Base-by-base conservation (phyloP, 192 early-diverging fungal species). In the Irineochytrium annulatum region DNA sequence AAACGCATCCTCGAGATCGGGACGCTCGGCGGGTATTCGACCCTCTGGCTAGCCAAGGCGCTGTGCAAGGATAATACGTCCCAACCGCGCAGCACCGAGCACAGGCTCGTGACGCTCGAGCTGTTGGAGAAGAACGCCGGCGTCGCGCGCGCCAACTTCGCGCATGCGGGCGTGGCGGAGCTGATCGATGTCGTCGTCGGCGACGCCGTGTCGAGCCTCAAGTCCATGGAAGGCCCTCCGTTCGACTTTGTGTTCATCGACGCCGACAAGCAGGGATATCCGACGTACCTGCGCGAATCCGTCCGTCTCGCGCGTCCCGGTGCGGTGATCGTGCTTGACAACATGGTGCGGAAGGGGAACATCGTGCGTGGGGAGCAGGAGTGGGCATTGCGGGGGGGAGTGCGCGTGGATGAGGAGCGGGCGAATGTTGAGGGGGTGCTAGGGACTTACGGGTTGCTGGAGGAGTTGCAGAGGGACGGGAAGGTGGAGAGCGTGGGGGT, bases 231-330 rank as follows among this genome's bases (percentile, higher is more conserved):
- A 29, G 55, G 29, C 31, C 33, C 27, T 16, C 16, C 31, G 11
- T 56, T 56, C 22, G 55, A 56, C 30, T 56, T 56, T 48, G 22
- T 56, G 28, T 56, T 56, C 39, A 14, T 56, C 14, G 55, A 56
- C 22, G 55, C 55, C 31, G 55, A 56, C 22, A 56, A 56, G 22
- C 13, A 56, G 22, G 6, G 55, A 14, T 51, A 51, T 24, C 17
- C 49, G 17, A 11, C 14, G 8, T 51, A 51, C 55, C 34, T 56
- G 27, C 28, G 34, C 11, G 28, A 41, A 16, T 35, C 14, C 35
- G 11, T 56, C 16, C 55, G 19, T 8, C 55, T 56, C 22, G 6
- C 55, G 11, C 24, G 35, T 45, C n/a, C 29, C 11, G 29, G 33
- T n/a, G 34, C 55, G 13, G 34, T 29, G 31, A 56, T 56, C 55